Conservation (phyloP, 345 rosid genomes). For the Citrus mangshanensis region DNA sequence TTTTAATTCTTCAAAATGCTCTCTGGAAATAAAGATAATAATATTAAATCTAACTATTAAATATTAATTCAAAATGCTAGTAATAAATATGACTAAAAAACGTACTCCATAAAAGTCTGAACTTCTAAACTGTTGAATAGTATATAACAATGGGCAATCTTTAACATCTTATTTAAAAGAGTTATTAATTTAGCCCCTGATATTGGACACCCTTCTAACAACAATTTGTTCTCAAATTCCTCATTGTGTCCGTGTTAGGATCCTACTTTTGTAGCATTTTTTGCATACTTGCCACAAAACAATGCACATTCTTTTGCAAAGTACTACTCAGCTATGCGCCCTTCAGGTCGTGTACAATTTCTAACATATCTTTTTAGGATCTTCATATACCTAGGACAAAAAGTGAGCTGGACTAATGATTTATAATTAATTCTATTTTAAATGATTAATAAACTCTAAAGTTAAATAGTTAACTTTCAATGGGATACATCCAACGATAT, state of each 20-base stretch:
- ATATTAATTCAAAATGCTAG: background rate
- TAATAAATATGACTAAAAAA: background rate
- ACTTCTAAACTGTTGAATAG: background rate
- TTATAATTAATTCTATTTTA: too few relatives aligned
- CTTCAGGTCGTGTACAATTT: background rate
- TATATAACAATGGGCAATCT: background rate
- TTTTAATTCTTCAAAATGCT: too few relatives aligned
- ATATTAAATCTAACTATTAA: background rate
- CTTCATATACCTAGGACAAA: background rate
- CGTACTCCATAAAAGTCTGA: background rate
- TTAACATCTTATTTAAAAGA: background rate
- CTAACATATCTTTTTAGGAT: background rate
- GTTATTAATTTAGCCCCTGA: background rate
- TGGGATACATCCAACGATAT: background rate
- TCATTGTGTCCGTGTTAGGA: background rate
- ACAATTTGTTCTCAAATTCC: background rate
- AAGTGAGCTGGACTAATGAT: too few relatives aligned
- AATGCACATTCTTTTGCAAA: background rate
- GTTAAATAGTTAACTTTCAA: background rate
- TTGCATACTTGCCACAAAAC: background rate
- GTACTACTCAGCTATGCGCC: background rate
- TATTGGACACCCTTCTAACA: background rate
- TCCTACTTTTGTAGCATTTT: background rate
- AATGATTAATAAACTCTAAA: too few relatives aligned
- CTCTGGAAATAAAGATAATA: too few relatives aligned